phyloP scores from a whole-genome alignment of 257 asterid genomes.

The Euphrasia confusa region DNA sequence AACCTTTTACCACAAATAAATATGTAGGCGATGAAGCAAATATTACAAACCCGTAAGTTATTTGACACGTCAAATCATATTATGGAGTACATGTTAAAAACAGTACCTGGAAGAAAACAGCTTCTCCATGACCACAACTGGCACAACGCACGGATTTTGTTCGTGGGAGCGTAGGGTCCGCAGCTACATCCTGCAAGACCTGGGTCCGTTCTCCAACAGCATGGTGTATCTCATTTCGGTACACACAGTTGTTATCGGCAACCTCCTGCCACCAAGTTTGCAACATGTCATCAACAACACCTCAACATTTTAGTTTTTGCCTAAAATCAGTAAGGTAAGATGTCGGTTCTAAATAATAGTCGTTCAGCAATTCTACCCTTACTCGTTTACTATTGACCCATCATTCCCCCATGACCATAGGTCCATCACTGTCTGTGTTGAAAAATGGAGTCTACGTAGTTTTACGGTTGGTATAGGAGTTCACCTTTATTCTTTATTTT shows the following conservation, averaged over 20 bases:
- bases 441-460: no score
- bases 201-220: constrained; percentile 86
- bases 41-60: neutral
- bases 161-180: constrained; percentile 99
- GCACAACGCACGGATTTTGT: constrained; percentile 83
- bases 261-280: constrained; percentile 53
- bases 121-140: constrained; percentile 92
- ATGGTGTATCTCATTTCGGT: constrained; percentile 83
- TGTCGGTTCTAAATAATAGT: no score
- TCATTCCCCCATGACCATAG: no score
- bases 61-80: no score
- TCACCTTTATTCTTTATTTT: no score
- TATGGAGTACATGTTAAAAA: neutral
- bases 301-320: neutral
- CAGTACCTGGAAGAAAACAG: constrained; percentile 94
- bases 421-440: no score
- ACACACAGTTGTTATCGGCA: constrained; percentile 90
- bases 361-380: no score
- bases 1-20: no score
- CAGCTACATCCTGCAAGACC: constrained; percentile 89
- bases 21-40: no score
- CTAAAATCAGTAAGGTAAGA: neutral
- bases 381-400: no score
- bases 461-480: no score
- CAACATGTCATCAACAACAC: neutral